Evolutionary conservation across 2,329 filamentous ascomycete species (phyloP).

Genomic region (Pseudogymnoascus sp.): DNA sequence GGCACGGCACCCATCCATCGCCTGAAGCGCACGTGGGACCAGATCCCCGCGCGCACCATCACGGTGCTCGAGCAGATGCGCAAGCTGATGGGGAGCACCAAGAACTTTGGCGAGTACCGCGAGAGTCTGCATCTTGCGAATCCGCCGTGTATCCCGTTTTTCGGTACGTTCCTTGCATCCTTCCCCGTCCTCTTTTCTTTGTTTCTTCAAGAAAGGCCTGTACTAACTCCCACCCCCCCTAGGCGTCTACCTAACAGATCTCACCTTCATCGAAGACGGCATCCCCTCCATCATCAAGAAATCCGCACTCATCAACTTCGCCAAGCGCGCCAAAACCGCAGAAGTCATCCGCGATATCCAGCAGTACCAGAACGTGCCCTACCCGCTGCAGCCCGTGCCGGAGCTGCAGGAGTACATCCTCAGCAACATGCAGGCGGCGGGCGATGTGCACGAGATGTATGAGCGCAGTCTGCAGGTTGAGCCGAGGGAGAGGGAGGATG

Average conservation of each 20-base stretch:
- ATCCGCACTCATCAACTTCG: conserved; percentile 95
- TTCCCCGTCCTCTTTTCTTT: background rate
- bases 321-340: conserved; percentile 94
- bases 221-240: background rate
- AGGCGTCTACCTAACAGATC: conserved; percentile 94
- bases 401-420: conserved; percentile 96
- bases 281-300: conserved; percentile 96
- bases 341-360: conserved; percentile 98
- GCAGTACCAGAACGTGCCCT: conserved; percentile 97
- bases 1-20: conserved; percentile 92
- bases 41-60: conserved; percentile 79
- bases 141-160: conserved; percentile 95
- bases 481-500: conserved; percentile 91
- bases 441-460: conserved; percentile 99
- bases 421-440: conserved; percentile 89
- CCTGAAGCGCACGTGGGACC: conserved; percentile 86
- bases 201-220: no score
- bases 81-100: conserved; percentile 89
- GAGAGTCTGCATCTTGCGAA: conserved; percentile 88
- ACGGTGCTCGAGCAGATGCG: conserved; percentile 82
- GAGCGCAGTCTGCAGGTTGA: conserved; percentile 91
- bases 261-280: conserved; percentile 97
- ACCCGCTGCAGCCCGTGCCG: conserved; percentile 76
- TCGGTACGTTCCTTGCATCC: conserved; percentile 53
- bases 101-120: conserved; percentile 96